These are phyloP conservation scores for Kwoniella heveanensis DNA, from an alignment of 768 basidiomycete species.

Conservation along the genomic window DNA sequence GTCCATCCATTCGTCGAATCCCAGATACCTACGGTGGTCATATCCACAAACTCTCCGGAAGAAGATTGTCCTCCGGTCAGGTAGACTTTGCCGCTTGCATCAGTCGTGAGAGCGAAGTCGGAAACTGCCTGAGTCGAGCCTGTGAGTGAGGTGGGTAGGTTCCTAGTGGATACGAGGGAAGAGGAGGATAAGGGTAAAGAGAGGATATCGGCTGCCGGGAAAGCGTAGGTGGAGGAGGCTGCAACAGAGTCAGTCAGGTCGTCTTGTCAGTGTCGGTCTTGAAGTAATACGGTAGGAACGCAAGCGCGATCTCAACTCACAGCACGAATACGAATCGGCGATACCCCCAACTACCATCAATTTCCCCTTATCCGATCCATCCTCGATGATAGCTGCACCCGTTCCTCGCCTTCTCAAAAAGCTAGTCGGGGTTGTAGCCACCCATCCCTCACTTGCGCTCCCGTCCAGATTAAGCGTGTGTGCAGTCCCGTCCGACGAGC, in stretches of 20 bases:
- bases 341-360: slow-evolving; percentile 53
- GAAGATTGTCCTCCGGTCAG: slow-evolving; percentile 48
- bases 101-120: slow-evolving; percentile 49
- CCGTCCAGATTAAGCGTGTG: slow-evolving; percentile 41
- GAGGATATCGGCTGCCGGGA: slow-evolving; percentile 48
- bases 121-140: slow-evolving; percentile 45
- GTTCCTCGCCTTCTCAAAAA: slow-evolving; percentile 45
- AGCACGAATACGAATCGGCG: slow-evolving; percentile 50
- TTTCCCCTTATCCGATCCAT: slow-evolving; percentile 26
- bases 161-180: slow-evolving; percentile 31
- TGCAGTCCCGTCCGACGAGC: slow-evolving; percentile 35
- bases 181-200: slow-evolving; percentile 40
- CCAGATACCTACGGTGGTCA: slow-evolving; percentile 47
- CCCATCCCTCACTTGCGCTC: slow-evolving; percentile 31
- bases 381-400: slow-evolving; percentile 38
- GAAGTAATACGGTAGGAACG: too few species aligned
- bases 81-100: slow-evolving; percentile 37
- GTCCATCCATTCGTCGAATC: slow-evolving; percentile 42
- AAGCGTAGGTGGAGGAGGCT: slow-evolving; percentile 48
- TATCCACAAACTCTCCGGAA: slow-evolving; percentile 41
- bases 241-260: not conserved
- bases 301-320: slow-evolving; percentile 32
- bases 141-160: slow-evolving; percentile 36
- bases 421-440: slow-evolving; percentile 26
- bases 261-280: too few species aligned